Conservation (phyloP, 148 eudicot species). For the Dianthus caryophyllus region DNA sequence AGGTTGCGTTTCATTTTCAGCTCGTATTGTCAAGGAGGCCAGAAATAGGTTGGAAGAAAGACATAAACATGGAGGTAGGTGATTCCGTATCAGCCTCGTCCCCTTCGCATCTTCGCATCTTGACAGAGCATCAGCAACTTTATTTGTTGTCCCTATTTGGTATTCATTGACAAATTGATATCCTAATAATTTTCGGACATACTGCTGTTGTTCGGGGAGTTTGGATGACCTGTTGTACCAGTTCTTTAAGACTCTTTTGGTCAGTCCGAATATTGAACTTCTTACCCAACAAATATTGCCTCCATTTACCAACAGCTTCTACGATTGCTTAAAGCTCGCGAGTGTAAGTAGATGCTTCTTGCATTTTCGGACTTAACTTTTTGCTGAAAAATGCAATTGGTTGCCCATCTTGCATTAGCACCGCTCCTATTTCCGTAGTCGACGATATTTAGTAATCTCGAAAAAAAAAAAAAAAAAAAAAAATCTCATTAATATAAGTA, state of each 20-base stretch:
- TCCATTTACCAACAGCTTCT: neutral
- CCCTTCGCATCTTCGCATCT: neutral
- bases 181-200: neutral
- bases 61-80: neutral
- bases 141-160: neutral
- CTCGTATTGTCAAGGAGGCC: neutral
- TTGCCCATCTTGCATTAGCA: neutral
- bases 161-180: neutral
- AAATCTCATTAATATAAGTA: no score
- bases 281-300: neutral
- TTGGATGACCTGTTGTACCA: neutral
- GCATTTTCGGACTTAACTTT: neutral
- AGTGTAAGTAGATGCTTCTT: neutral
- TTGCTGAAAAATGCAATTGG: constrained; percentile 3
- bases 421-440: neutral
- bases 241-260: neutral
- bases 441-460: no score
- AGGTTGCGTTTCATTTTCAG: neutral
- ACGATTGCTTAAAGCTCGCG: neutral
- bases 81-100: neutral
- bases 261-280: neutral
- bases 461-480: no score
- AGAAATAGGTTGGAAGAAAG: neutral
- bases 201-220: neutral
- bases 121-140: neutral